phyloP scores from a whole-genome alignment of 73 alveolate species.

The Paramecium pentaurelia region DNA sequence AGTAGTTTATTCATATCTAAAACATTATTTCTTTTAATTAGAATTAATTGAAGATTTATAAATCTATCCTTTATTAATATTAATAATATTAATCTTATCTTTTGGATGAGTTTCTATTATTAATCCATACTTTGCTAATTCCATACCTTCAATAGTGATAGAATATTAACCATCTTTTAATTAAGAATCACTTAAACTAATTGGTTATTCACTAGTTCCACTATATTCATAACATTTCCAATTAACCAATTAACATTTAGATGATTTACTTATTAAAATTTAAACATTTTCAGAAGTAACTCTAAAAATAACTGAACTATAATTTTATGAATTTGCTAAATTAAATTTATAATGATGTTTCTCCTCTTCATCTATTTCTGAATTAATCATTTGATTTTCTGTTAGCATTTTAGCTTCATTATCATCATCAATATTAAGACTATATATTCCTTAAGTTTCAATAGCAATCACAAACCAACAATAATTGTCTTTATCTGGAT shows the following conservation, averaged over 20 bases:
- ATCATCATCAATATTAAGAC: neutral
- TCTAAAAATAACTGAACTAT: neutral
- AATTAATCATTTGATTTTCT: neutral
- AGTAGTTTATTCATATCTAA: neutral
- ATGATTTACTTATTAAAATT: neutral
- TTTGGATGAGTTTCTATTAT: neutral
- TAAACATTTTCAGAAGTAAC: conserved; percentile 21
- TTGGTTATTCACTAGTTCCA: neutral
- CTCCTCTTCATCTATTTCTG: neutral
- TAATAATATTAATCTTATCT: neutral
- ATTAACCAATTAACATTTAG: neutral
- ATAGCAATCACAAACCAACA: neutral
- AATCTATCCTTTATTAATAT: neutral
- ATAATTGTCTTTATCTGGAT: neutral
- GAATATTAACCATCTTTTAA: neutral
- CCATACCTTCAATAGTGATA: conserved; percentile 5
- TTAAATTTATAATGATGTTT: neutral
- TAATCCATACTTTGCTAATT: neutral
- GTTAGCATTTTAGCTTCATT: neutral
- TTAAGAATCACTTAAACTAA: neutral
- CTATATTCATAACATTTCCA: neutral
- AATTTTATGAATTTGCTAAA: neutral
- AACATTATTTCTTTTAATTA: conserved; percentile 4
- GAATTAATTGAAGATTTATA: neutral
- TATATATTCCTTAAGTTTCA: neutral